These are phyloP conservation scores for Phyllosticta citrichinensis DNA, from an alignment of 2,329 filamentous ascomycete genomes.

Conservation along the genomic window DNA sequence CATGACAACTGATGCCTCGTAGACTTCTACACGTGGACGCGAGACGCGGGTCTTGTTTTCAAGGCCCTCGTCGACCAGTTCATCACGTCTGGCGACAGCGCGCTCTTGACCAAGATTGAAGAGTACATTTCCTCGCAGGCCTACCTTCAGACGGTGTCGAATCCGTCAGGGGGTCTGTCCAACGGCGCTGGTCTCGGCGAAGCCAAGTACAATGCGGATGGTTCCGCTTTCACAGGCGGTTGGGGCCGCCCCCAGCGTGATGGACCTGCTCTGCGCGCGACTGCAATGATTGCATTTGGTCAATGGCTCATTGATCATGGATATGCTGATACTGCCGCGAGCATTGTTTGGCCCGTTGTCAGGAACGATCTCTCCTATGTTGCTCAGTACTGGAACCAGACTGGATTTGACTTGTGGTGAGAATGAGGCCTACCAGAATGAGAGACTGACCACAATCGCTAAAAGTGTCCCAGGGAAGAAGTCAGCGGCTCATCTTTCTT, in stretches of 20 bases:
- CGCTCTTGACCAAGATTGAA: constrained; percentile 16
- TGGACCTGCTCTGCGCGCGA: constrained; percentile 33
- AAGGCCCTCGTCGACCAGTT: constrained; percentile 15
- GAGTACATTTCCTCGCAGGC: constrained; percentile 25
- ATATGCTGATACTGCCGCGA: constrained; percentile 23
- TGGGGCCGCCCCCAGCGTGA: constrained; percentile 37
- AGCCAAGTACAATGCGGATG: constrained; percentile 32
- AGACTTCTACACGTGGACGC: constrained; percentile 24
- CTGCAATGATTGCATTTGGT: constrained; percentile 33
- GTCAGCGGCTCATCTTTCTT: constrained; percentile 34
- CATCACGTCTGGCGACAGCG: constrained; percentile 12
- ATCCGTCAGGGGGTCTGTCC: constrained; percentile 27
- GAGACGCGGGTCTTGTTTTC: constrained; percentile 6
- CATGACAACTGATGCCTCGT: constrained; percentile 18
- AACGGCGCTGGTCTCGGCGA: constrained; percentile 32
- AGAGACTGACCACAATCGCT: too few species aligned
- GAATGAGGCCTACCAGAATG: background rate
- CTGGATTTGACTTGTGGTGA: constrained; percentile 35
- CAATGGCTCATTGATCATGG: constrained; percentile 22
- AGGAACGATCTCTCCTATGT: constrained; percentile 38
- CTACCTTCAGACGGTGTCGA: constrained; percentile 28
- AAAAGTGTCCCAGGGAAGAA: constrained; percentile 22
- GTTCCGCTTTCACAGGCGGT: constrained; percentile 25
- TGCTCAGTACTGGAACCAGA: constrained; percentile 33
- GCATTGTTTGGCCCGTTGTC: constrained; percentile 29